A percentile compares a stretch with the other conserved stretches of the same genome.
Conservation (phyloP, 768 basidiomycete species). For the Amanita muscaria region DNA sequence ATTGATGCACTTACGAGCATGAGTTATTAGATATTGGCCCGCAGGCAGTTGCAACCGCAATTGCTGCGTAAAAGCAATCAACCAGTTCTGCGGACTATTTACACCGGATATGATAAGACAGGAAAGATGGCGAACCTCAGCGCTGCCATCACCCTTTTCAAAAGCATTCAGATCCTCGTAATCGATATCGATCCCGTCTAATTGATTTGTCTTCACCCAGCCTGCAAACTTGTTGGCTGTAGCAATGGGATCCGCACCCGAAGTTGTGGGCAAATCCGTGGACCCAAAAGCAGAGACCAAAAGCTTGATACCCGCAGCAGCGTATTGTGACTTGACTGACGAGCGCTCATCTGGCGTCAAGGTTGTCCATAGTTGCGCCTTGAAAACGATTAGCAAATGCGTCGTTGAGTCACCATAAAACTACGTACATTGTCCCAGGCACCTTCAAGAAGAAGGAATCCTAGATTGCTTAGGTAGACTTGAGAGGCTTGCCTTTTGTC, state of each 20-base stretch:
- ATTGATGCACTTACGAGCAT: slow-evolving; percentile 36
- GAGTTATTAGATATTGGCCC: slow-evolving; percentile 41
- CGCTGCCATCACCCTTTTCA: slow-evolving; percentile 32
- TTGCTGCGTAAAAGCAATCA: slow-evolving; percentile 44
- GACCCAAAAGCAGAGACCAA: slow-evolving; percentile 60
- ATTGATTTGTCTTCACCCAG: slow-evolving; percentile 49
- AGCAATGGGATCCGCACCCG: slow-evolving; percentile 45
- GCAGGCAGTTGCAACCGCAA: slow-evolving; percentile 40
- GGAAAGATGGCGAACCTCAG: slow-evolving; percentile 49
- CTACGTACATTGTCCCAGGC: background rate
- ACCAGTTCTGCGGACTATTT: slow-evolving; percentile 31
- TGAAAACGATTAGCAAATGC: background rate
- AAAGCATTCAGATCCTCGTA: slow-evolving; percentile 68
- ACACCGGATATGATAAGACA: slow-evolving; percentile 50
- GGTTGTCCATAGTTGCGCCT: slow-evolving; percentile 1
- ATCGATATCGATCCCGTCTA: slow-evolving; percentile 71
- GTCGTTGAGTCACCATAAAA: background rate
- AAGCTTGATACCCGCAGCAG: slow-evolving; percentile 47
- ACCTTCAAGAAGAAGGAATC: background rate
- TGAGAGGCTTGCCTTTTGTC: no score
- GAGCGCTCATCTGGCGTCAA: background rate
- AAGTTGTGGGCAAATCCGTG: slow-evolving; percentile 46
- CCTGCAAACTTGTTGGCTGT: slow-evolving; percentile 58
- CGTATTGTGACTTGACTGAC: slow-evolving; percentile 34
- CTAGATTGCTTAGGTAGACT: background rate